Evolutionary conservation across 257 asterid species (phyloP), one percentile per base, ranked within the genome.

Genomic region (Ilex aquifolium): DNA sequence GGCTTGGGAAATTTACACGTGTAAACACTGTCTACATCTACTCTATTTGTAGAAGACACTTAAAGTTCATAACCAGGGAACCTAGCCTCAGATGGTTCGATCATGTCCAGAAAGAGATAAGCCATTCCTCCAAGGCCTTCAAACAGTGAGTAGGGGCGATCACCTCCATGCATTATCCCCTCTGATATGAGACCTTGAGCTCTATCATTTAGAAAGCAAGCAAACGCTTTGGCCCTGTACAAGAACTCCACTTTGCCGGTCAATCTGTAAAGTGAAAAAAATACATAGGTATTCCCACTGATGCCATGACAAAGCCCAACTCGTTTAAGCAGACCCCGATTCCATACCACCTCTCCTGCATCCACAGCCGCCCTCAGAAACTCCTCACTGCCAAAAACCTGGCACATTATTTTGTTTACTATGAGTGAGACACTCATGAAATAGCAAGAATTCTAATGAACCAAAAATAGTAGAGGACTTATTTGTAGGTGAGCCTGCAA

Each of bases 301-400:
- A 90, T 77, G 65, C 96, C 97, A 21, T 87, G 96, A 61, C 97
- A 90, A 17, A 90, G 16, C 46, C 96, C 97, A 7, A 90, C 90
- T 52, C 93, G 90, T 75, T 82, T 90, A 40, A 87, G 95, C 17
- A 90, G 77, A 44, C 96, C 97, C 52, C 93, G 69, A 27, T 66
- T 71, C 96, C 97, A 90, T 5, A 90, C 88, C 64, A 90, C 95
- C 61, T 87, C 87, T 44, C 84, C 87, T 13, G 97, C 90, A 27
- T 82, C 87, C 4, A 72, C 60, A 42, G 95, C 90, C 32, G 92
- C 95, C 64, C 82, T 77, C 9, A 74, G 71, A 77, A 87, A 90
- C 80, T 87, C 95, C 59, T 75, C 82, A n/a, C 75, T 66, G 44
- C 71, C 78, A 57, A 85, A 83, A 63, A 90, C 95, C 97, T 89